Conservation (phyloP, 2,329 filamentous ascomycete genomes). For the Fusarium sp. region DNA sequence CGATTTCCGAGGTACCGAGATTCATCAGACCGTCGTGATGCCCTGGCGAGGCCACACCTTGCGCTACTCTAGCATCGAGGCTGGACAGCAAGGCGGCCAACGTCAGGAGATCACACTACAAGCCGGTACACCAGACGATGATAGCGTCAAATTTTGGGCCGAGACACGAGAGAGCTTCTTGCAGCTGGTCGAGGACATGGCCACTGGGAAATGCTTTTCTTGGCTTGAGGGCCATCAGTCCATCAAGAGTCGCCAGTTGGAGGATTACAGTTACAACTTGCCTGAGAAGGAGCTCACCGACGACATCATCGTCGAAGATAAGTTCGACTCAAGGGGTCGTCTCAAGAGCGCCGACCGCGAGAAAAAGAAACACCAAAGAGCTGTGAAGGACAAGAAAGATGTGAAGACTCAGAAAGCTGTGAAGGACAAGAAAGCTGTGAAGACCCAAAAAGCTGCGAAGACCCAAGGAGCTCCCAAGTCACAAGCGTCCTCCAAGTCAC, state of each 20-base stretch:
- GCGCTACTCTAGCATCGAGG: slow-evolving; percentile 65
- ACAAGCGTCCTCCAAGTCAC: background rate
- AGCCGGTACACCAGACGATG: slow-evolving; percentile 6
- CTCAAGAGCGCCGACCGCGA: slow-evolving; percentile 20
- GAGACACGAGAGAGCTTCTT: slow-evolving; percentile 42
- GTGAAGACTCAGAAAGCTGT: background rate
- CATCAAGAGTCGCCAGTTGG: slow-evolving; percentile 45
- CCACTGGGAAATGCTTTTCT: slow-evolving; percentile 50
- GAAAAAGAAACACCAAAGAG: background rate
- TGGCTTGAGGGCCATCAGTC: slow-evolving; percentile 52
- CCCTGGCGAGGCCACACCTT: slow-evolving; percentile 60
- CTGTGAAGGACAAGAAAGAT: background rate
- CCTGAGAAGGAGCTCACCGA: slow-evolving; percentile 43
- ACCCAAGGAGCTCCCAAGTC: background rate
- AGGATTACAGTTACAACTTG: slow-evolving; percentile 47
- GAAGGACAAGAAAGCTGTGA: background rate
- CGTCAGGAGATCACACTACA: slow-evolving; percentile 63
- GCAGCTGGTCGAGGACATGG: slow-evolving; percentile 48
- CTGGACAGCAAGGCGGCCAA: slow-evolving; percentile 63
- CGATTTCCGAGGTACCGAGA: slow-evolving; percentile 64
- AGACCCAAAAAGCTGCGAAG: background rate
- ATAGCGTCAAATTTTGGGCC: background rate
- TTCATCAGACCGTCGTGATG: slow-evolving; percentile 61
- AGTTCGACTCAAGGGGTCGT: slow-evolving; percentile 24
- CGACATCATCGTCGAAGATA: slow-evolving; percentile 42